Conservation (phyloP, 2,329 filamentous ascomycete species). For the Coniochaeta sp. region DNA sequence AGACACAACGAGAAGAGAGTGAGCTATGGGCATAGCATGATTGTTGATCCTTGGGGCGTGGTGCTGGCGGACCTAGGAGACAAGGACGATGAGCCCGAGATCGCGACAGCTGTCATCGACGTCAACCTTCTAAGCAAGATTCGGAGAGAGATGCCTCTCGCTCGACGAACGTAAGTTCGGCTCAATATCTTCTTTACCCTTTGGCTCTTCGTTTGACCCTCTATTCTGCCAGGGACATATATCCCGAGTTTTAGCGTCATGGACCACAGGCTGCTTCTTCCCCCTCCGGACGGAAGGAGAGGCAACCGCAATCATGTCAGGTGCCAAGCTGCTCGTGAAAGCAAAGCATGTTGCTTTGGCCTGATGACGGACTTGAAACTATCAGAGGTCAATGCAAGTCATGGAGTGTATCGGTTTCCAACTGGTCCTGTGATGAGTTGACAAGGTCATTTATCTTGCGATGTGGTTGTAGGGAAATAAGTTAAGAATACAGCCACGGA, state of each 20-base stretch:
- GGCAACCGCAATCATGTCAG: too few species aligned
- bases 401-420: too few species aligned
- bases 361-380: too few species aligned
- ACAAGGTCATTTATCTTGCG: too few species aligned
- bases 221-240: constrained; percentile 10
- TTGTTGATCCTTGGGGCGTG: constrained; percentile 84
- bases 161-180: constrained; percentile 40
- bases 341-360: too few species aligned
- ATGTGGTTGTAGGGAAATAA: too few species aligned
- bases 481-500: too few species aligned
- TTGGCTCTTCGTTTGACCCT: not conserved
- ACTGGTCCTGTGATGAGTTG: too few species aligned
- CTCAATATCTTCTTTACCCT: not conserved
- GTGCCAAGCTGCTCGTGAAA: too few species aligned
- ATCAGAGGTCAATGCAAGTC: too few species aligned
- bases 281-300: not conserved
- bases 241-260: constrained; percentile 8
- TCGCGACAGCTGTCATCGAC: constrained; percentile 37
- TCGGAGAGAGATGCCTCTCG: constrained; percentile 44
- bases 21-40: constrained; percentile 81
- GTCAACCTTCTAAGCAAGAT: constrained; percentile 37
- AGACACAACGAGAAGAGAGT: constrained; percentile 60
- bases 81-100: constrained; percentile 27
- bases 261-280: not conserved
- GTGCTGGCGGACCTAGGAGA: constrained; percentile 55